phyloP scores from a whole-genome alignment of 805 yeast genomes.

The Candida saitoana region DNA sequence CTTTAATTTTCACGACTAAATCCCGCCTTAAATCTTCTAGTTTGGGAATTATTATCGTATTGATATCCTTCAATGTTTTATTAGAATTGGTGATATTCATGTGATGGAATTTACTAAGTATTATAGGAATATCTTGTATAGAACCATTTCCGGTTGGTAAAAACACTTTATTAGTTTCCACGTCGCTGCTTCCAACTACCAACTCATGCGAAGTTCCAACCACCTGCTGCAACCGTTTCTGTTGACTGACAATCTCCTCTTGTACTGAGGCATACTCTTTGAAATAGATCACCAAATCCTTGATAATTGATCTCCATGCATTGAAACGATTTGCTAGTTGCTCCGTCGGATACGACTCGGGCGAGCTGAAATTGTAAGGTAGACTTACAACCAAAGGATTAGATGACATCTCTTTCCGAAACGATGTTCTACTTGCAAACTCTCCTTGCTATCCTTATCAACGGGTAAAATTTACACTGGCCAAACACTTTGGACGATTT shows the following conservation, averaged over 20 bases:
- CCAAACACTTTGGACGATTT: not conserved
- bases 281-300: slow-evolving; percentile 69
- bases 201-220: slow-evolving; percentile 30
- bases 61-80: slow-evolving; percentile 48
- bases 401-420: slow-evolving; percentile 1
- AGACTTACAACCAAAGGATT: slow-evolving; percentile 40
- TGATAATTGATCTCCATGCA: slow-evolving; percentile 80
- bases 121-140: slow-evolving; percentile 75
- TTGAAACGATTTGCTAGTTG: slow-evolving; percentile 76
- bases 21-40: slow-evolving; percentile 63
- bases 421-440: not conserved
- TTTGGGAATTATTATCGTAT: slow-evolving; percentile 47
- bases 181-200: slow-evolving; percentile 18
- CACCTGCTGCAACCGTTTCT: slow-evolving; percentile 74
- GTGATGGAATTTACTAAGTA: slow-evolving; percentile 50
- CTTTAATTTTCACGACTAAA: slow-evolving; percentile 77
- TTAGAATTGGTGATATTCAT: slow-evolving; percentile 33
- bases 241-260: slow-evolving; percentile 84
- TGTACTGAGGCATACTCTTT: slow-evolving; percentile 79
- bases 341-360: slow-evolving; percentile 69
- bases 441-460: not conserved
- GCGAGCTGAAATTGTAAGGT: slow-evolving; percentile 31
- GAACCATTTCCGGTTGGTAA: slow-evolving; percentile 70
- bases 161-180: slow-evolving; percentile 50
- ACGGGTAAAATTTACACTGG: not conserved